Percentiles rank a stretch among this genome's conserved stretches.
Evolutionary conservation across 306 rosid genomes (phyloP).

Genomic region (Abrus pulchellus): DNA sequence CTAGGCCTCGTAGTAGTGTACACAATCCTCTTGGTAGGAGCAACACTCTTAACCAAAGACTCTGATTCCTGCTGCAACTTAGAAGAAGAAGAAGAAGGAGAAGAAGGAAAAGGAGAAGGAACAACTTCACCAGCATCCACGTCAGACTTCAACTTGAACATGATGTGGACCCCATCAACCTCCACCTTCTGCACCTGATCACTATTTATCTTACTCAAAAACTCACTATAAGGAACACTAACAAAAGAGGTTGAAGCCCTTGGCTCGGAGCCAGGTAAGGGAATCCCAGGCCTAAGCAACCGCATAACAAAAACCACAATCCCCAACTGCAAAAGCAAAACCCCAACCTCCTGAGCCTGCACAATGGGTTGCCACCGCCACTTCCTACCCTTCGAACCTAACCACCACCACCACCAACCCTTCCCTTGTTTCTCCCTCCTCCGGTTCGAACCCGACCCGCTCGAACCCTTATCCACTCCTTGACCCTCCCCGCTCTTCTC

Average conservation of each 20-base stretch:
- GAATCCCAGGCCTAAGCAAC: constrained; percentile 84
- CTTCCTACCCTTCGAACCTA: constrained; percentile 73
- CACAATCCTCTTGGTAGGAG: constrained; percentile 81
- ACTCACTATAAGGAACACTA: constrained; percentile 92
- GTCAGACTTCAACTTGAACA: constrained; percentile 89
- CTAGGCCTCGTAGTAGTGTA: constrained; percentile 92
- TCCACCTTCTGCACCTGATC: constrained; percentile 94
- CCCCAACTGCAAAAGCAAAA: constrained; percentile 81
- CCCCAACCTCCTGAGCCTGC: constrained; percentile 86
- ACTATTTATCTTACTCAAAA: constrained; percentile 77
- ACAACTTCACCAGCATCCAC: constrained; percentile 62
- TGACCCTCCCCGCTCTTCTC: constrained; percentile 78
- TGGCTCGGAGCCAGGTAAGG: constrained; percentile 89
- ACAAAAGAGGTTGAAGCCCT: constrained; percentile 54
- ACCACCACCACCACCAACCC: constrained; percentile 80
- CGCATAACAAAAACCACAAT: constrained; percentile 83
- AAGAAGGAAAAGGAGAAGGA: constrained; percentile 45
- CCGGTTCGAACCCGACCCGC: constrained; percentile 66
- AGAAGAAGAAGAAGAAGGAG: constrained; percentile 47
- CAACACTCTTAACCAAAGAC: constrained; percentile 71
- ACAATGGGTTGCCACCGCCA: constrained; percentile 94
- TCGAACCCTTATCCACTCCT: constrained; percentile 68
- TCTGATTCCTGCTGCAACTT: constrained; percentile 78
- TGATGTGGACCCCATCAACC: constrained; percentile 93
- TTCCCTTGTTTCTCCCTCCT: constrained; percentile 78